A percentile compares a stretch with the other conserved stretches of the same genome.
Evolutionary conservation across 257 asterid genomes (phyloP).

Genomic region (Solanum ossicruentum): DNA sequence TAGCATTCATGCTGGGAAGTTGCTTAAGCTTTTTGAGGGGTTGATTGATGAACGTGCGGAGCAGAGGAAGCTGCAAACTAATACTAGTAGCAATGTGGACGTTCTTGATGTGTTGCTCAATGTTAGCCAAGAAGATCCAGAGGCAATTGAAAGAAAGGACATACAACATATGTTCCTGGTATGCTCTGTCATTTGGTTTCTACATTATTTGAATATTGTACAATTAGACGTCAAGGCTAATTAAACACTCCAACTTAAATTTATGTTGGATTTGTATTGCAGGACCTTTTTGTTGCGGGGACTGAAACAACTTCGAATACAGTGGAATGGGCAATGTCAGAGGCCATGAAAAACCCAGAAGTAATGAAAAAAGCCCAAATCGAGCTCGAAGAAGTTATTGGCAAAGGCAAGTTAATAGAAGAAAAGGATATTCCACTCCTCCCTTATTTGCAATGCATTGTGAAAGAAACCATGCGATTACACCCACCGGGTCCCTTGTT

Average conservation of each 20-base stretch:
- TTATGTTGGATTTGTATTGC: background rate
- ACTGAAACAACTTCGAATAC: background rate
- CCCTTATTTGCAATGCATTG: background rate
- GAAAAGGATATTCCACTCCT: background rate
- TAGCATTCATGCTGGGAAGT: background rate
- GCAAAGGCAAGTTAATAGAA: background rate
- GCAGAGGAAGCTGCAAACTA: background rate
- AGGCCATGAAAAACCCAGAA: background rate
- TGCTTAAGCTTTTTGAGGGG: background rate
- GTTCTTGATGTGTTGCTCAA: background rate
- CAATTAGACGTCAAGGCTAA: too few species aligned
- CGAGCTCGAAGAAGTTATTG: background rate
- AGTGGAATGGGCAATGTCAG: conserved; percentile 8
- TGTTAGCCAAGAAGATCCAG: background rate
- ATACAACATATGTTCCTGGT: background rate
- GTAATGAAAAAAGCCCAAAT: background rate
- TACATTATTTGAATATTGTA: too few species aligned
- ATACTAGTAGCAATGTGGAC: background rate
- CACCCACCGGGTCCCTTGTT: background rate
- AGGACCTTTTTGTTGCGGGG: background rate
- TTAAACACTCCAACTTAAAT: background rate
- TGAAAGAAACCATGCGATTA: background rate
- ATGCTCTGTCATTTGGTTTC: background rate
- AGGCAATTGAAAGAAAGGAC: background rate
- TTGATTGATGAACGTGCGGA: background rate